Conservation (phyloP, 2,329 filamentous ascomycete species). For the Fusarium austroafricanum region DNA sequence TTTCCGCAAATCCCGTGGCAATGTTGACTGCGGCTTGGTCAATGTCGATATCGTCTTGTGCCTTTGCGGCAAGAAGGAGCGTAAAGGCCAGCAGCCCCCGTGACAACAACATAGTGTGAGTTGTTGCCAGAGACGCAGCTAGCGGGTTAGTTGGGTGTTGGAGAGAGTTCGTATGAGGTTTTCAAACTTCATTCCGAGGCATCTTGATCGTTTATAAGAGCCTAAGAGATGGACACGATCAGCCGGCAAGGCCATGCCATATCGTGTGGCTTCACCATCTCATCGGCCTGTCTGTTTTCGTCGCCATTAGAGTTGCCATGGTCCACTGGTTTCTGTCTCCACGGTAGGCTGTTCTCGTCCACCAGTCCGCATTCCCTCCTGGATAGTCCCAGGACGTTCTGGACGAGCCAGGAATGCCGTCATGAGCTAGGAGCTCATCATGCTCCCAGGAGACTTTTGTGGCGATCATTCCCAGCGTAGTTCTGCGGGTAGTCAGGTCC, state of each 20-base stretch:
- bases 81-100: slow-evolving; percentile 34
- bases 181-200: neutral
- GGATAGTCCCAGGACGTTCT: slow-evolving; percentile 11
- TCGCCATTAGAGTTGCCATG: slow-evolving; percentile 32
- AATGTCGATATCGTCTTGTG: slow-evolving; percentile 20
- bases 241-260: neutral
- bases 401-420: slow-evolving; percentile 31
- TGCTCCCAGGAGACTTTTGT: neutral
- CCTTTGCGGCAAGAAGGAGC: slow-evolving; percentile 28
- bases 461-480: slow-evolving; percentile 5
- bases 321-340: slow-evolving; percentile 3
- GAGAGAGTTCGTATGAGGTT: slow-evolving; percentile 7
- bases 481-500: slow-evolving; percentile 14
- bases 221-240: neutral
- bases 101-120: slow-evolving; percentile 39
- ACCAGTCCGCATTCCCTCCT: slow-evolving; percentile 29
- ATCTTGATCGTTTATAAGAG: slow-evolving; percentile 28
- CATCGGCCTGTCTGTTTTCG: slow-evolving; percentile 30
- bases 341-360: slow-evolving; percentile 30
- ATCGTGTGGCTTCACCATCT: slow-evolving; percentile 21
- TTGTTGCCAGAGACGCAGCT: slow-evolving; percentile 30
- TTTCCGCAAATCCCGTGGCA: slow-evolving; percentile 23
- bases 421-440: slow-evolving; percentile 16
- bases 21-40: slow-evolving; percentile 26
- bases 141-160: slow-evolving; percentile 20